Base-by-base conservation (phyloP, 2,329 filamentous ascomycete genomes). In the Penicillium capsulatum region DNA sequence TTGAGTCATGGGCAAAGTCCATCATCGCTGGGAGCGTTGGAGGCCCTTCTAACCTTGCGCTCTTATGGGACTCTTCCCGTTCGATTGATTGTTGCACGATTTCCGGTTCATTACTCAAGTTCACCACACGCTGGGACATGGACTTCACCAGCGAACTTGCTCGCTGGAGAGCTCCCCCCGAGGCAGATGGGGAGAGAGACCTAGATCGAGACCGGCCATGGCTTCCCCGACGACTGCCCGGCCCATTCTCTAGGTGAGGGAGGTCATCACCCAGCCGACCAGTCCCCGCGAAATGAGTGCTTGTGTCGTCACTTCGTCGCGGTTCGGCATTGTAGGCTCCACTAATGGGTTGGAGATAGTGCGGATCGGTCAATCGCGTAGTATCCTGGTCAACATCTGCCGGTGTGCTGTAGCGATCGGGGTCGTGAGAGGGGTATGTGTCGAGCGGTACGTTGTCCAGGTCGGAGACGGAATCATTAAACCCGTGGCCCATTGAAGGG, bases 71-170 rank as follows among this genome's bases (percentile, higher is more conserved):
- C 40, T 64, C 62, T 70, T 82, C 71, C 71, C 69, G 74, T 29
- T 79, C 75, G 16, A 81, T 74, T 36, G 79, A 81, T 47, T 84
- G 81, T 61, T 95, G 88, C 11, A 90, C 74, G 14, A 86, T 70
- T 54, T 96, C 87, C 3, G 83, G 84, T 57, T 97, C 92, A 60
- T 94, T 94, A 66, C 89, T 95, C 55, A 98, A 79, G 59, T 97
- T 97, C 58, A 98, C 92, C 40, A 98, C 90, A 71, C 92, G 87
- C 69, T 96, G 90, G 20, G 94, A 97, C 81, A 98, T 94, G 51
- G 80, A 81, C 48, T 84, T 79, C 65, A 90, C 79, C 54, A 89
- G 86, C 7, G 84, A 86, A 31, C 84, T 79, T 45, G 85, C 84
- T 52, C 80, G 75, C 16, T 76, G 78, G 36, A 90, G 64, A 13